Percentiles rank a stretch among this genome's conserved stretches.
Conservation (phyloP, 495 filamentous ascomycete species). For the Daldinia vernicosa region DNA sequence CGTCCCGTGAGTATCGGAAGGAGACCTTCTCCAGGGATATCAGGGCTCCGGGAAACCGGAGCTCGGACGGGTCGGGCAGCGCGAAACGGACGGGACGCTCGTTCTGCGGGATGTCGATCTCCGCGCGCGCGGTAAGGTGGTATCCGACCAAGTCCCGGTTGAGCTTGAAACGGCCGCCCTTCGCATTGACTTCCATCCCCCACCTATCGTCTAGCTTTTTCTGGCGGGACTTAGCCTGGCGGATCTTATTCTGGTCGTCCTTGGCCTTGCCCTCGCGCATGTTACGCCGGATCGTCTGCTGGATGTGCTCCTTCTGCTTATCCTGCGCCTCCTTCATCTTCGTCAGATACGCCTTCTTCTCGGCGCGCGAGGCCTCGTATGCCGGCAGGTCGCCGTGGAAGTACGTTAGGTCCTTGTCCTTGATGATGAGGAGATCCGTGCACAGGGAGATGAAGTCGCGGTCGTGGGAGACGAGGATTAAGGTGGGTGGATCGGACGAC, state of each 20-base stretch:
- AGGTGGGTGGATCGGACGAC: conserved; percentile 53
- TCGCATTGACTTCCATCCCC: conserved; percentile 76
- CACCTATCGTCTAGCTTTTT: conserved; percentile 83
- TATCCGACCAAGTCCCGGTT: conserved; percentile 74
- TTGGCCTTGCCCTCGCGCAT: conserved; percentile 73
- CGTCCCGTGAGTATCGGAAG: conserved; percentile 61
- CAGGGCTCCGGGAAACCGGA: conserved; percentile 78
- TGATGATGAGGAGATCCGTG: conserved; percentile 78
- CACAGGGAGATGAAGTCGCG: conserved; percentile 76
- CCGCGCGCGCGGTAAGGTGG: conserved; percentile 62
- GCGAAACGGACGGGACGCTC: conserved; percentile 66
- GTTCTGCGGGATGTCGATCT: conserved; percentile 74
- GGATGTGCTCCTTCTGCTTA: conserved; percentile 76
- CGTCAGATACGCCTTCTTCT: conserved; percentile 69
- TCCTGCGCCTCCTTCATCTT: conserved; percentile 83
- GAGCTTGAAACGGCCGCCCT: conserved; percentile 78
- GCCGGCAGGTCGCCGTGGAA: conserved; percentile 75
- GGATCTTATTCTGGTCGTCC: conserved; percentile 81
- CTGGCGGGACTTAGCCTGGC: conserved; percentile 78
- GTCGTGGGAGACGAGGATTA: conserved; percentile 83
- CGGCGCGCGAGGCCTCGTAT: conserved; percentile 73
- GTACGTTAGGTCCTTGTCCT: conserved; percentile 70
- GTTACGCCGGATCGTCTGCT: conserved; percentile 75
- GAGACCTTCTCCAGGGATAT: conserved; percentile 71
- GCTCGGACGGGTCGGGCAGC: conserved; percentile 68